phyloP scores from a whole-genome alignment of 164 flowering plant species.

The Macadamia integrifolia region DNA sequence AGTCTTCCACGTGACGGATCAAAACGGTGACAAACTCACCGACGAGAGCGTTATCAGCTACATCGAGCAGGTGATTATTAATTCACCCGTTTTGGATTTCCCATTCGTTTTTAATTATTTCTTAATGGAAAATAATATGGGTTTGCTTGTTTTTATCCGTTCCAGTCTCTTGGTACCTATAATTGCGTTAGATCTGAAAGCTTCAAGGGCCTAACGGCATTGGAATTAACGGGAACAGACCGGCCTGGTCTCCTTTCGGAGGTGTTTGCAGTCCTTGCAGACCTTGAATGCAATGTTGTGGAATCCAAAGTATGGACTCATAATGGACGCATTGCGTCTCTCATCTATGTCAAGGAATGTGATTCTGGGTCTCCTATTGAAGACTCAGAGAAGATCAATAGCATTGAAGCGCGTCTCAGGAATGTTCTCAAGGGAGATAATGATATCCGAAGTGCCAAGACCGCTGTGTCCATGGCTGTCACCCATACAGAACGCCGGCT shows the following conservation, averaged over 20 bases:
- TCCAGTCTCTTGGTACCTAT: constrained; percentile 48
- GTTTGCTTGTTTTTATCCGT: neutral
- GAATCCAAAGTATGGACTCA: constrained; percentile 85
- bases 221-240: constrained; percentile 77
- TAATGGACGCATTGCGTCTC: constrained; percentile 67
- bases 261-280: constrained; percentile 68
- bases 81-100: neutral
- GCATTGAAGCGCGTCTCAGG: constrained; percentile 50
- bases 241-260: constrained; percentile 72
- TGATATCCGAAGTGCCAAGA: constrained; percentile 58
- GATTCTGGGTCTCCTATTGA: constrained; percentile 56
- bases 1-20: constrained; percentile 81
- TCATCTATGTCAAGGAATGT: constrained; percentile 56
- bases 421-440: constrained; percentile 66
- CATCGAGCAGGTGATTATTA: constrained; percentile 56
- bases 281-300: constrained; percentile 61
- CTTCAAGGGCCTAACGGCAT: constrained; percentile 45
- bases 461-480: constrained; percentile 47
- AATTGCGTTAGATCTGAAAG: constrained; percentile 24
- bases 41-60: constrained; percentile 55
- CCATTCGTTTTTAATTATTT: neutral
- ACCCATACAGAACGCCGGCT: constrained; percentile 73
- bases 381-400: constrained; percentile 42
- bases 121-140: neutral
- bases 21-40: constrained; percentile 57